Percentiles rank a stretch among this genome's conserved stretches.
phyloP scores from a whole-genome alignment of 208 protist species.

The Naegleria gruberi region DNA sequence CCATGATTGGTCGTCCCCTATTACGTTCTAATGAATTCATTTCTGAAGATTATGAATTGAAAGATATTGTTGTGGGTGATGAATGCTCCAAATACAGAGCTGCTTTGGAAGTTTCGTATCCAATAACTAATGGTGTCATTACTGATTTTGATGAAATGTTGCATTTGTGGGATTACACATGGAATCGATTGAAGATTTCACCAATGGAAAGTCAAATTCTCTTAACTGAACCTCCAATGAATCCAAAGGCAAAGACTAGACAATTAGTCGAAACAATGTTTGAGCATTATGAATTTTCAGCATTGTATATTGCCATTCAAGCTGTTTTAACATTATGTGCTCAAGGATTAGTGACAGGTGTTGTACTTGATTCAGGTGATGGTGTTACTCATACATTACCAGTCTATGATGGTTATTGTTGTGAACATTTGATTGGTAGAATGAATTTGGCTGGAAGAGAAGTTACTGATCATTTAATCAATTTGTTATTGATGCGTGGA shows the following conservation, averaged over 20 bases:
- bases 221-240: background rate
- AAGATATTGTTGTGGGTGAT: no score
- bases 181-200: constrained; percentile 34
- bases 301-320: constrained; percentile 77
- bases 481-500: no score
- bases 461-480: constrained; percentile 55
- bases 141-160: background rate
- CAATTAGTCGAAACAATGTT: constrained; percentile 50
- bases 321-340: constrained; percentile 89
- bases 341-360: constrained; percentile 88
- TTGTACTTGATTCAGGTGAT: constrained; percentile 97
- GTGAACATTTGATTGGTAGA: constrained; percentile 43
- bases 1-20: constrained; percentile 61
- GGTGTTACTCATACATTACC: constrained; percentile 95
- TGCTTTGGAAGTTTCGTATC: background rate
- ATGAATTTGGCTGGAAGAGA: constrained; percentile 52
- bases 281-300: constrained; percentile 90
- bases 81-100: no score
- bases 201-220: background rate
- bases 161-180: constrained; percentile 66
- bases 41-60: no score
- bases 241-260: background rate
- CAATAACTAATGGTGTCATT: background rate
- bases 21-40: constrained; percentile 33
- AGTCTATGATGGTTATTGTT: constrained; percentile 91